Percentiles rank a stretch among this genome's conserved stretches.
Conservation (phyloP, 2,329 filamentous ascomycete species). For the Venturia effusa region DNA sequence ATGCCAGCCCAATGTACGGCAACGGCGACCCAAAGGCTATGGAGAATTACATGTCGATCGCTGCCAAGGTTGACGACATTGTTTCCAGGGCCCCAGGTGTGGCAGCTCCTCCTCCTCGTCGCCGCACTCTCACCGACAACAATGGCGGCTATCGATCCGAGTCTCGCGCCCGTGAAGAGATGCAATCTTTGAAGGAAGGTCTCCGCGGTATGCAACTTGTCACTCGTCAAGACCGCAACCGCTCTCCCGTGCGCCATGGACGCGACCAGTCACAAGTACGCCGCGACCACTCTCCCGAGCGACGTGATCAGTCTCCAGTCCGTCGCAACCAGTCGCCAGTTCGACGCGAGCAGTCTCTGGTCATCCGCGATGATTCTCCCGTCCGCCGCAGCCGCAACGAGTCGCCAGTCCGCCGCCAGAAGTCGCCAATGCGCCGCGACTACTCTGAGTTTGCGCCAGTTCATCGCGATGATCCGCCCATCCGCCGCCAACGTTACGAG, state of each 20-base stretch:
- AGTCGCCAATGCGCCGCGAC: neutral
- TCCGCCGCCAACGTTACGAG: neutral
- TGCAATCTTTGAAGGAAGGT: neutral
- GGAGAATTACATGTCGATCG: constrained; percentile 3
- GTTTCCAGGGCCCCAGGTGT: neutral
- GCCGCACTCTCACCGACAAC: neutral
- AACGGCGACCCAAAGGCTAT: neutral
- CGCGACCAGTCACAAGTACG: neutral
- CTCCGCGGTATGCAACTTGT: neutral
- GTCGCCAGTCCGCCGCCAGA: neutral
- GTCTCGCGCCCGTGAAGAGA: neutral
- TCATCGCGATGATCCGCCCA: neutral
- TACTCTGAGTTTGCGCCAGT: neutral
- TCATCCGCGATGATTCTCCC: neutral
- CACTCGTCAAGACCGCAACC: neutral
- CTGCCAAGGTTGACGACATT: neutral
- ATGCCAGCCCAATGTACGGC: neutral
- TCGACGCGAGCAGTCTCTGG: neutral
- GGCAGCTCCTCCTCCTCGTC: neutral
- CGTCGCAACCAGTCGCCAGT: neutral
- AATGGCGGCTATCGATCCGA: neutral
- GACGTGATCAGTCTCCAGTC: neutral
- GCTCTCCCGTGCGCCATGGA: neutral
- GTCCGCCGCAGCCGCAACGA: neutral
- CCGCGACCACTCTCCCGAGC: neutral